A percentile compares a stretch with the other conserved stretches of the same genome.
These are phyloP conservation scores for Cadophora gregata DNA, from an alignment of 2,329 filamentous ascomycete genomes.

Conservation along the genomic window DNA sequence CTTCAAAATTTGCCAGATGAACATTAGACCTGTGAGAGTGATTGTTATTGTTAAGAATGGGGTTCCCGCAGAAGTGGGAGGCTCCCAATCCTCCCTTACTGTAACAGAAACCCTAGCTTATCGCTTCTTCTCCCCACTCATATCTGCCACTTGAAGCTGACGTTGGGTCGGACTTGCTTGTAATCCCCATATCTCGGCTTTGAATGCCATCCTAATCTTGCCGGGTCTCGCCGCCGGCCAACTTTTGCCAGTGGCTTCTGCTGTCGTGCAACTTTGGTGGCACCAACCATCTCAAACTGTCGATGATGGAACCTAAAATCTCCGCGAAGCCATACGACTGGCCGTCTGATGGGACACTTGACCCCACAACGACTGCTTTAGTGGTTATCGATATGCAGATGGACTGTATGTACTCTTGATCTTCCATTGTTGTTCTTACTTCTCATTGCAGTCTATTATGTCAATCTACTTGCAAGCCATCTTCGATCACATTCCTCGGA, in stretches of 20 bases:
- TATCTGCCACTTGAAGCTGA: background rate
- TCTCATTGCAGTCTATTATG: background rate
- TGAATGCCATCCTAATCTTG: slow-evolving; percentile 5
- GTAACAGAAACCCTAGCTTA: background rate
- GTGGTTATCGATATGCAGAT: slow-evolving; percentile 62
- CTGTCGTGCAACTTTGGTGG: background rate
- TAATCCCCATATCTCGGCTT: background rate
- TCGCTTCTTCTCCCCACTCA: slow-evolving; percentile 13
- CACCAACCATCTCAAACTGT: slow-evolving; percentile 20
- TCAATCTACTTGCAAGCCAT: slow-evolving; percentile 16
- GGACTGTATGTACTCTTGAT: slow-evolving; percentile 48
- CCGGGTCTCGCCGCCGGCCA: slow-evolving; percentile 9
- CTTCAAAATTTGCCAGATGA: background rate
- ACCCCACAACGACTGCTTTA: slow-evolving; percentile 53
- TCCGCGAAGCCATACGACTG: slow-evolving; percentile 47
- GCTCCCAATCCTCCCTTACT: background rate
- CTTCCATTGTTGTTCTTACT: slow-evolving; percentile 24
- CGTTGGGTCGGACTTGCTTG: background rate
- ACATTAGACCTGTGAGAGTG: background rate
- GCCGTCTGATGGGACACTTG: slow-evolving; percentile 49
- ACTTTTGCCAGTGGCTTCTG: background rate
- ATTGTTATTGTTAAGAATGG: background rate
- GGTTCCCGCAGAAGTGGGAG: background rate
- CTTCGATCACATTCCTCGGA: background rate
- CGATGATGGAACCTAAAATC: slow-evolving; percentile 26